phyloP scores from a whole-genome alignment of 1,284 basidiomycete species.

The Moesziomyces aphidis region DNA sequence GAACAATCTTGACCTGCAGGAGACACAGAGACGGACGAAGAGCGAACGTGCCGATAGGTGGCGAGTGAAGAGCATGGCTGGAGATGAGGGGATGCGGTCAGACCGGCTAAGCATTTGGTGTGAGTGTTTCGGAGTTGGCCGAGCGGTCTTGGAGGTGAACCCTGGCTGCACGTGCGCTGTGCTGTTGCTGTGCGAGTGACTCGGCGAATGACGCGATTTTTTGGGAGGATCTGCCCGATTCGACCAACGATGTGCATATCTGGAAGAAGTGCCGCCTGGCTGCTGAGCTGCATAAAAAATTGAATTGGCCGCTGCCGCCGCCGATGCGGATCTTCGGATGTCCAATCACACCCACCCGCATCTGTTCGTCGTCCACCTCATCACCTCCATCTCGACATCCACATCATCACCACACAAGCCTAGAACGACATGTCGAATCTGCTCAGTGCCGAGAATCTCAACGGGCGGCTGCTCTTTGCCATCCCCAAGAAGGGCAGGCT shows the following conservation, averaged over 20 bases:
- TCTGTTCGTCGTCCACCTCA: not conserved
- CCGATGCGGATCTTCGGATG: constrained; percentile 29
- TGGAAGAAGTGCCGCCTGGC: too few species aligned
- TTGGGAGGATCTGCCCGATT: constrained; percentile 2
- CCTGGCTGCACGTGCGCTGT: constrained; percentile 14
- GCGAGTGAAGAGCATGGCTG: too few species aligned
- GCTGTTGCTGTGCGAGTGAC: not conserved
- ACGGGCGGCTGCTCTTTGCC: constrained; percentile 87
- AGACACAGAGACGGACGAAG: too few species aligned
- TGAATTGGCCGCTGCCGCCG: not conserved
- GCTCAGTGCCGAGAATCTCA: constrained; percentile 65
- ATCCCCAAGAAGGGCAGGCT: constrained; percentile 96
- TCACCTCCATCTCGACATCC: constrained; percentile 1
- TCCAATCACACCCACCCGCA: constrained; percentile 2
- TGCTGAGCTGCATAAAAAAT: not conserved
- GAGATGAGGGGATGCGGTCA: too few species aligned
- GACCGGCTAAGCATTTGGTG: constrained; percentile 19
- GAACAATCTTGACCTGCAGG: too few species aligned
- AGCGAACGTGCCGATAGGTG: too few species aligned
- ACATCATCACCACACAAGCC: too few species aligned
- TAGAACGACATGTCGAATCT: constrained; percentile 56
- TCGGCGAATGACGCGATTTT: constrained; percentile 18
- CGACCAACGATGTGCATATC: too few species aligned
- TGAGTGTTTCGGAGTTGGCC: constrained; percentile 16
- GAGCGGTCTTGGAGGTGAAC: not conserved